Conservation (phyloP, 1,139 yeast genomes). For the Tardiomyces digboiensis region DNA sequence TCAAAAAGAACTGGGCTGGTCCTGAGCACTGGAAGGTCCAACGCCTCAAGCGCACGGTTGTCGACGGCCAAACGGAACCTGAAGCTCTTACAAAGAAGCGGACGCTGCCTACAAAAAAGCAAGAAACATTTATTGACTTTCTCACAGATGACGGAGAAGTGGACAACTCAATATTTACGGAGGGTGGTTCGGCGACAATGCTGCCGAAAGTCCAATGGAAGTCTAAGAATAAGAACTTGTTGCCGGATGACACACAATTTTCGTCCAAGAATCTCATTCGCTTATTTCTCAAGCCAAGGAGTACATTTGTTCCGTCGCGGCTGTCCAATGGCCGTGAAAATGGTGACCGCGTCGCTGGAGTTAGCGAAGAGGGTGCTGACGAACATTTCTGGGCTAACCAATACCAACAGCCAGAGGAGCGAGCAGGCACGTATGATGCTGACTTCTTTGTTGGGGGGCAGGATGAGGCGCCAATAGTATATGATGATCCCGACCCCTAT, state of each 20-base stretch:
- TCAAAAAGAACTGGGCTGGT: conserved; percentile 75
- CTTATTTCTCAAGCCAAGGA: conserved; percentile 59
- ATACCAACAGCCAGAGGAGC: conserved; percentile 29
- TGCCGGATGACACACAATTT: conserved; percentile 73
- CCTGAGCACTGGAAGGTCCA: conserved; percentile 90
- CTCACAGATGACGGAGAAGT: conserved; percentile 34
- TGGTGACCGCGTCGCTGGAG: conserved; percentile 1
- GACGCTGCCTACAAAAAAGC: conserved; percentile 14
- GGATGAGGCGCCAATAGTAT: conserved; percentile 16
- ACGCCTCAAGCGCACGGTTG: conserved; percentile 35
- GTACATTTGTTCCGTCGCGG: conserved; percentile 7
- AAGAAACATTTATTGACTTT: conserved; percentile 37
- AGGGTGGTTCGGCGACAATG: conserved; percentile 32
- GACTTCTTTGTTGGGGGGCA: conserved; percentile 33
- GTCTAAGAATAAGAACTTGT: conserved; percentile 34
- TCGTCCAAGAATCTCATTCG: conserved; percentile 59
- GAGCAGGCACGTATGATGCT: conserved; percentile 33
- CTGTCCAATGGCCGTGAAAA: not conserved
- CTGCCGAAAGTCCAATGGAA: conserved; percentile 36
- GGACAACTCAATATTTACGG: conserved; percentile 41
- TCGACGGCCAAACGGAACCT: conserved; percentile 5
- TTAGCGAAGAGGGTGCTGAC: conserved; percentile 30
- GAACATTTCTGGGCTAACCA: conserved; percentile 65
- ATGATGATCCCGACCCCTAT: conserved; percentile 6
- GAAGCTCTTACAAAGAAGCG: not conserved